These are phyloP conservation scores for Populus alba DNA, from an alignment of 345 rosid species.

Conservation along the genomic window DNA sequence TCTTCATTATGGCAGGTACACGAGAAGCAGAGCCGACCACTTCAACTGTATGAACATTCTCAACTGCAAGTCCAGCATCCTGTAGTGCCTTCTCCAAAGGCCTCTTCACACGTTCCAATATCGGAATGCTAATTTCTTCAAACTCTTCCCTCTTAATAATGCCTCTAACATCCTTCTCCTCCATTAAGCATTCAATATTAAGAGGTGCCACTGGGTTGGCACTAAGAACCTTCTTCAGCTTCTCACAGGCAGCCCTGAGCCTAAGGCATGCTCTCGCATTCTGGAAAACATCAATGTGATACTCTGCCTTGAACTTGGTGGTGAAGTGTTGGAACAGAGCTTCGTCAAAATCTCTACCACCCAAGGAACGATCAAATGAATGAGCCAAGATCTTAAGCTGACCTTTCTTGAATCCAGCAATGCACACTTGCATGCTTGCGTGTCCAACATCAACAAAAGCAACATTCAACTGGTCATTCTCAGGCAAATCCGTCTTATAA, in stretches of 20 bases:
- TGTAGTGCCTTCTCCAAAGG: slow-evolving; percentile 87
- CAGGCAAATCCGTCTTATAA: slow-evolving; percentile 92
- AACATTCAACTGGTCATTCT: slow-evolving; percentile 75
- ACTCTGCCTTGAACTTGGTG: slow-evolving; percentile 71
- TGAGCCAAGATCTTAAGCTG: slow-evolving; percentile 80
- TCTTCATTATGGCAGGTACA: slow-evolving; percentile 74
- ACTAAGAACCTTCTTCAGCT: slow-evolving; percentile 89
- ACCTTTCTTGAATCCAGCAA: slow-evolving; percentile 88
- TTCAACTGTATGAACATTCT: slow-evolving; percentile 81
- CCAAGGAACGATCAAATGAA: slow-evolving; percentile 70
- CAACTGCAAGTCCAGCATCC: slow-evolving; percentile 73
- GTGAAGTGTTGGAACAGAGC: slow-evolving; percentile 76
- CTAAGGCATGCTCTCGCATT: slow-evolving; percentile 87
- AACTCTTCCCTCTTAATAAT: slow-evolving; percentile 87
- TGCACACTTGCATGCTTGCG: slow-evolving; percentile 94
- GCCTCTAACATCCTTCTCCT: slow-evolving; percentile 90
- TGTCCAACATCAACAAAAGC: slow-evolving; percentile 93
- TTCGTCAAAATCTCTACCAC: slow-evolving; percentile 96
- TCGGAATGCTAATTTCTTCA: slow-evolving; percentile 71
- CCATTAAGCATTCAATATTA: slow-evolving; percentile 92
- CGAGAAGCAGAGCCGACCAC: slow-evolving; percentile 92
- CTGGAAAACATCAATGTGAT: slow-evolving; percentile 84
- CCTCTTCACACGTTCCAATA: slow-evolving; percentile 81
- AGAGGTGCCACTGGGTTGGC: slow-evolving; percentile 91
- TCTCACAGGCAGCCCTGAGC: slow-evolving; percentile 83